phyloP scores from a whole-genome alignment of 176 grass and related monocot species.

The Cenchrus fungigraminus region DNA sequence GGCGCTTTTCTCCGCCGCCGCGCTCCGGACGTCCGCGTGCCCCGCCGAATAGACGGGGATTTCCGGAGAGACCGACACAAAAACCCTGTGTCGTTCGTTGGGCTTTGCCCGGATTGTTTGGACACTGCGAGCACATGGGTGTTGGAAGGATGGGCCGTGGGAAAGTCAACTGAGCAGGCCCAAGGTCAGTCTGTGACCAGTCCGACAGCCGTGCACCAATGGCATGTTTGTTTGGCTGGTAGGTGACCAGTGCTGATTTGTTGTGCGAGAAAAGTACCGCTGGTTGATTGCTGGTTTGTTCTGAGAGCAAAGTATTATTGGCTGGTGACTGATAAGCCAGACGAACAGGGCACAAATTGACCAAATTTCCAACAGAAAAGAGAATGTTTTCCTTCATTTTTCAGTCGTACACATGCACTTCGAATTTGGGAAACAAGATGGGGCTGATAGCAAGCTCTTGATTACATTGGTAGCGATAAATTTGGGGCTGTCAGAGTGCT shows the following conservation, averaged over 20 bases:
- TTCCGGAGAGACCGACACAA: not conserved
- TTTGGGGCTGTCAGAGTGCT: not conserved
- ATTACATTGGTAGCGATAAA: not conserved
- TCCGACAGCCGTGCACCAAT: no score
- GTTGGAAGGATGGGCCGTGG: not conserved
- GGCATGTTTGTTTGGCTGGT: no score
- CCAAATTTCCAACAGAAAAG: not conserved
- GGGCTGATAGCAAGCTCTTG: not conserved
- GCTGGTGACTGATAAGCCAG: no score
- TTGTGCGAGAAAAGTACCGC: no score
- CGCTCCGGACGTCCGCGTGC: not conserved
- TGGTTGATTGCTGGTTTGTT: no score
- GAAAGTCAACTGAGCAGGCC: not conserved
- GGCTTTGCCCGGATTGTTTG: not conserved
- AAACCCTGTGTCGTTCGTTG: not conserved
- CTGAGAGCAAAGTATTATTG: no score
- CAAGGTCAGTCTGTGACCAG: not conserved
- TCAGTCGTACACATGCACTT: not conserved
- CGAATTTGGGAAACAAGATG: not conserved
- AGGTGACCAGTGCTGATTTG: no score
- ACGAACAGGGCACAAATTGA: no score
- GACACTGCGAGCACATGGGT: not conserved
- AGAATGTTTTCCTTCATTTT: not conserved
- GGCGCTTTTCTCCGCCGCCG: slow-evolving; percentile 1
- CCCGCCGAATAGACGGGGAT: not conserved